Evolutionary conservation across 192 early-diverging fungal genomes (phyloP).

Genomic region (Entomortierella chlamydospora): DNA sequence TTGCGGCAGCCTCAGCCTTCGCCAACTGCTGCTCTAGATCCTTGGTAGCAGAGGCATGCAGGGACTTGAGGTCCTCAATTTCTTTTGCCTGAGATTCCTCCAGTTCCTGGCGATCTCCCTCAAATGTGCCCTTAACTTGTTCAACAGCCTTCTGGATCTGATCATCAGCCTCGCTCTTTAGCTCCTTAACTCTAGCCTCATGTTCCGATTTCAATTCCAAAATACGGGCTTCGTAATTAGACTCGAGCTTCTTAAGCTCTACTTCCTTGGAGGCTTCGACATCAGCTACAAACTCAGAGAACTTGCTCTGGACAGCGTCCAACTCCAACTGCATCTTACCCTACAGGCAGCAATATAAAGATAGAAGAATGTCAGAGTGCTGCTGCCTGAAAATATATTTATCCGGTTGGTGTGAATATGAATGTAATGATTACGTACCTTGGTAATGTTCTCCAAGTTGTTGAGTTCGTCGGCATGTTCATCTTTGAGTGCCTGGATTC

Average conservation of each 20-base stretch:
- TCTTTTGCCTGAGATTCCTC: slow-evolving; percentile 26
- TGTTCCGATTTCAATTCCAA: slow-evolving; percentile 39
- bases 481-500: slow-evolving; percentile 37
- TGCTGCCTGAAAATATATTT: neutral
- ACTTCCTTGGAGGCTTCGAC: slow-evolving; percentile 31
- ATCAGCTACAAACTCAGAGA: slow-evolving; percentile 33
- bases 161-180: slow-evolving; percentile 37
- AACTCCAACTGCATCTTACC: slow-evolving; percentile 48
- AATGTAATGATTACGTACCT: slow-evolving; percentile 5
- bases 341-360: neutral
- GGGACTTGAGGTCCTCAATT: slow-evolving; percentile 26
- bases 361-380: neutral
- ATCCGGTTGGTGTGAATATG: neutral
- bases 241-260: slow-evolving; percentile 40
- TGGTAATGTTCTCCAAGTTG: slow-evolving; percentile 32
- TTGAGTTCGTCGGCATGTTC: slow-evolving; percentile 39
- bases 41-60: slow-evolving; percentile 41
- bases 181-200: slow-evolving; percentile 27
- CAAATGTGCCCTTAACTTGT: slow-evolving; percentile 50
- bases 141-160: slow-evolving; percentile 48
- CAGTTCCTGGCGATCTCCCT: slow-evolving; percentile 34
- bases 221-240: slow-evolving; percentile 46
- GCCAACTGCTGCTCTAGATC: slow-evolving; percentile 41
- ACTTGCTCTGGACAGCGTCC: slow-evolving; percentile 44
- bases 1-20: slow-evolving; percentile 33